Conservation (phyloP, 73 alveolate genomes). For the Loxodes magnus region DNA sequence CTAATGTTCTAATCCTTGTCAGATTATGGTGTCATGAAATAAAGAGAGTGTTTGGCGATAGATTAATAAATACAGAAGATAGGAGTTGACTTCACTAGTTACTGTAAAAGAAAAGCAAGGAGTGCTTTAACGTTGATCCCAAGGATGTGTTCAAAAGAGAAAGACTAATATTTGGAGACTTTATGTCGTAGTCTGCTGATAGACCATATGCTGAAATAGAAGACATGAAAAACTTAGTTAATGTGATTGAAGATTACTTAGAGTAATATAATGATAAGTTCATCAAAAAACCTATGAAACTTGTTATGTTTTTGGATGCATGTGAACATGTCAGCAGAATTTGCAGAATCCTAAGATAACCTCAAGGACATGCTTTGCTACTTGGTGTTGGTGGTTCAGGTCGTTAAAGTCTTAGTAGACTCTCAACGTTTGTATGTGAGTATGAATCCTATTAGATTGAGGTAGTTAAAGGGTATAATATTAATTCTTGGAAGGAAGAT, state of each 20-base stretch:
- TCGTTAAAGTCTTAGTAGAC: conserved; percentile 83
- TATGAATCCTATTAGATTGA: conserved; percentile 92
- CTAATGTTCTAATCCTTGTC: conserved; percentile 16
- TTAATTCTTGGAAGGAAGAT: conserved; percentile 96
- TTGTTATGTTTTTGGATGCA: conserved; percentile 99
- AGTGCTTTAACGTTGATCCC: conserved; percentile 24
- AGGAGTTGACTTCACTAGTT: conserved; percentile 65
- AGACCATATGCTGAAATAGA: conserved; percentile 46
- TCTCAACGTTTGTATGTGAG: conserved; percentile 91
- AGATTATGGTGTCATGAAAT: conserved; percentile 97
- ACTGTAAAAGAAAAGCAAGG: conserved; percentile 49
- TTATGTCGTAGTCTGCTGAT: conserved; percentile 30
- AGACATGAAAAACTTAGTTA: conserved; percentile 56
- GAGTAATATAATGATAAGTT: conserved; percentile 82
- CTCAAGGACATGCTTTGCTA: conserved; percentile 94
- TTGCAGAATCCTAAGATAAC: conserved; percentile 94
- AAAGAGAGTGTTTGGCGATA: conserved; percentile 97
- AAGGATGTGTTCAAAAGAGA: conserved; percentile 77
- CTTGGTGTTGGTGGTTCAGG: conserved; percentile 99
- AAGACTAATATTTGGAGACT: conserved; percentile 96
- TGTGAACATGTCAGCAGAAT: conserved; percentile 97
- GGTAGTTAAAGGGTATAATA: conserved; percentile 94
- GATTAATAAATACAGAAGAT: conserved; percentile 91
- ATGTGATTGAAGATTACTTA: conserved; percentile 68
- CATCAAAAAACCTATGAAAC: conserved; percentile 76